phyloP scores from a whole-genome alignment of 768 basidiomycete genomes.

The Hygrocybe punicea region DNA sequence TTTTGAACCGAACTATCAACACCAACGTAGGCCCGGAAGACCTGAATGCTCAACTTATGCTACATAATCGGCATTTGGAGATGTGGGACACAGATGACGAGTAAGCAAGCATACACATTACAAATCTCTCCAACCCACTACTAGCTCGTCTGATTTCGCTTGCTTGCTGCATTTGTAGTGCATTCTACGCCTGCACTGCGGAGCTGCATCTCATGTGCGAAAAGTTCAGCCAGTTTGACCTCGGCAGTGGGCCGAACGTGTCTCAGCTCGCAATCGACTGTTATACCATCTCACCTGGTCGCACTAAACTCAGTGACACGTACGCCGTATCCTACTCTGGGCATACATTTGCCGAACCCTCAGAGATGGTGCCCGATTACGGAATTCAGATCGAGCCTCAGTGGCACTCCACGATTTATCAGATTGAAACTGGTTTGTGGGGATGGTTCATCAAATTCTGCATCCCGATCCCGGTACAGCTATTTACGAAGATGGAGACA shows the following conservation, averaged over 20 bases:
- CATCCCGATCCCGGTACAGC: slow-evolving; percentile 46
- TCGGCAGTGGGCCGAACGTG: neutral
- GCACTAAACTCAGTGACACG: neutral
- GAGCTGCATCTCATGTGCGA: neutral
- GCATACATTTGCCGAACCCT: neutral
- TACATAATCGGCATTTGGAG: neutral
- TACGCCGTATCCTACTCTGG: neutral
- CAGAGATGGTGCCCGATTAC: neutral
- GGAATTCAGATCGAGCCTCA: neutral
- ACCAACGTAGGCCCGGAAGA: too few relatives aligned
- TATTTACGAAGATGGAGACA: slow-evolving; percentile 48
- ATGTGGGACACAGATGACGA: neutral
- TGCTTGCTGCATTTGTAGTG: neutral
- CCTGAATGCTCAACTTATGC: neutral
- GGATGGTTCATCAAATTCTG: slow-evolving; percentile 42
- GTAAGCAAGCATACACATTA: neutral
- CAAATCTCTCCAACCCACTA: neutral
- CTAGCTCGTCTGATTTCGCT: neutral
- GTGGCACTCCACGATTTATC: neutral
- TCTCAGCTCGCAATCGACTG: neutral
- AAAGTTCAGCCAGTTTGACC: neutral
- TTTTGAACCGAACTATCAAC: too few relatives aligned
- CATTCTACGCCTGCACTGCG: neutral
- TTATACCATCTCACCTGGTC: neutral
- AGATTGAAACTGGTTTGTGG: slow-evolving; percentile 8